phyloP scores from a whole-genome alignment of 345 rosid genomes.

The Gossypium australe region DNA sequence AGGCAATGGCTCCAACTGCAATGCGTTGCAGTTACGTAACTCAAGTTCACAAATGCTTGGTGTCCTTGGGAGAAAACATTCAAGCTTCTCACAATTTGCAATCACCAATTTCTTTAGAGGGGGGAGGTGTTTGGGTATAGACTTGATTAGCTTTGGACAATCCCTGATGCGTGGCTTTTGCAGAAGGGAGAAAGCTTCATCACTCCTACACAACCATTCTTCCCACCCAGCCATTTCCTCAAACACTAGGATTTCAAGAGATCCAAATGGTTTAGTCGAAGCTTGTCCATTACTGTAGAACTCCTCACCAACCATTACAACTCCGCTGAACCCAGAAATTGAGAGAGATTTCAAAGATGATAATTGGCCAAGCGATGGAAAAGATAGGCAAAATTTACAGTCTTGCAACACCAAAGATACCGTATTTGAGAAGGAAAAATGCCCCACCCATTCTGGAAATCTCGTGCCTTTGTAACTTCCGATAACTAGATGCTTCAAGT shows the following conservation, averaged over 20 bases:
- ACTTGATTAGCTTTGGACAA: background rate
- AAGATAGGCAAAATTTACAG: background rate
- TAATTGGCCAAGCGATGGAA: background rate
- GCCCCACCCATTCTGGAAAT: background rate
- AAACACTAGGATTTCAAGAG: background rate
- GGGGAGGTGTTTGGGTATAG: background rate
- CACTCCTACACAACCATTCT: background rate
- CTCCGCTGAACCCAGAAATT: background rate
- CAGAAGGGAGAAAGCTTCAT: background rate
- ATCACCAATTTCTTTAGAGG: background rate
- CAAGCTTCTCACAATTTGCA: background rate
- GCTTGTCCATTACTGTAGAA: background rate
- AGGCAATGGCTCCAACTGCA: background rate
- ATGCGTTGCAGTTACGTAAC: background rate
- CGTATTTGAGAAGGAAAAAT: background rate
- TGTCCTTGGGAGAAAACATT: background rate
- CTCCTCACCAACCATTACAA: background rate
- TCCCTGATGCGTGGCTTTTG: background rate
- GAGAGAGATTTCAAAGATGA: background rate
- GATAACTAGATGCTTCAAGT: background rate
- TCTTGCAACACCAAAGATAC: background rate
- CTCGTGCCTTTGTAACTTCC: background rate
- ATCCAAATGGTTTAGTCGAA: background rate
- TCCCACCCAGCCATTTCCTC: background rate
- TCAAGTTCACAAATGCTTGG: background rate